Evolutionary conservation across 352 stramenopile species (phyloP), one percentile per base, ranked within the genome.

Genomic region (Plasmopara muralis): DNA sequence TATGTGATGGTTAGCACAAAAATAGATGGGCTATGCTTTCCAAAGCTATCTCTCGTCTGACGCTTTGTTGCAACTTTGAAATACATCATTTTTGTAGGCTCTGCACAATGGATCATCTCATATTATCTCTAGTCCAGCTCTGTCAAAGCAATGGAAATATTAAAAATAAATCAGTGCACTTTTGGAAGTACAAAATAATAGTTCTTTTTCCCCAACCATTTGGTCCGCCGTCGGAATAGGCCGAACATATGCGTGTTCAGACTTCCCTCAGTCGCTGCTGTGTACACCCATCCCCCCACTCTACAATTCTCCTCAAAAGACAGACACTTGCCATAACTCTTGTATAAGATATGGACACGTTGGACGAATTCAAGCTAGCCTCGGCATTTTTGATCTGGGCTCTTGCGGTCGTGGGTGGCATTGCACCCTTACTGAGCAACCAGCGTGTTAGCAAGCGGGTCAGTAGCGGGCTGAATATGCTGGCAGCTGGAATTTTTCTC

Each of bases 401-500:
- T 35, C 53, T 86, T 49, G 79, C 70, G 12, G 25, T 93, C 6
- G 47, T 69, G 14, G 79, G 79, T 38, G 79, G 75, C 52, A 38
- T 83, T 25, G 69, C 63, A 13, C 77, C 79, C 15, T 55, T 93
- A 20, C 48, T 85, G 28, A 72, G 63, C 43, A 64, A 59, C 34
- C 64, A 64, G 20, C 59, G 59, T 43, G 47, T 68, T 42, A 61
- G 70, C 34, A 73, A 72, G 30, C 60, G 53, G 31, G 50, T 53
- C 38, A 84, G 58, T 16, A 89, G 77, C 43, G 56, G 80, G 28
- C 74, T 93, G 53, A 93, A 93, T 60, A 89, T 89, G 79, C 65
- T 85, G 48, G 80, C 82, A 2, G 82, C 71, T 9, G 82, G 82
- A 34, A 85, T 93, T 49, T 93, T 93, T 57, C 69, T 93, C 38